A percentile compares a stretch with the other conserved stretches of the same genome.
phyloP scores from a whole-genome alignment of 1,284 basidiomycete genomes.

The Wallemia mellicola region DNA sequence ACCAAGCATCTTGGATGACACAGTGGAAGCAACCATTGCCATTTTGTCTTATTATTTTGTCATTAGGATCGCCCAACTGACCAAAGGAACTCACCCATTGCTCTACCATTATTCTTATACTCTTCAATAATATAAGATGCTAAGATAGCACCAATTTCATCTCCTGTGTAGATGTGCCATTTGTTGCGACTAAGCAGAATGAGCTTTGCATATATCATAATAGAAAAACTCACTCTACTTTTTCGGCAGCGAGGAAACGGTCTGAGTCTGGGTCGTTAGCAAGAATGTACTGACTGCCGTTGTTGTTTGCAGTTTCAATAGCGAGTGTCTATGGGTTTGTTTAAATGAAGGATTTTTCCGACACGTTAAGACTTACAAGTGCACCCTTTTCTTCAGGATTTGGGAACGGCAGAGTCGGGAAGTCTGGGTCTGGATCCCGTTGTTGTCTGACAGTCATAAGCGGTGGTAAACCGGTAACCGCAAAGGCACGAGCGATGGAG shows the following conservation, averaged over 20 bases:
- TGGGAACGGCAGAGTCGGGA: constrained; percentile 49
- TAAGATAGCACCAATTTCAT: constrained; percentile 48
- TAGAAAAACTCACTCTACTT: constrained; percentile 17
- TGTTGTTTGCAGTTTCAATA: constrained; percentile 25
- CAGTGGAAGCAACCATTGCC: constrained; percentile 56
- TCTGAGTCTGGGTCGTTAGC: constrained; percentile 67
- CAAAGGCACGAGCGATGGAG: not conserved
- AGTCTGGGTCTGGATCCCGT: constrained; percentile 37
- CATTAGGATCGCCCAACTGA: not conserved
- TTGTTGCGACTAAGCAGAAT: constrained; percentile 16
- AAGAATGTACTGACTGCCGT: constrained; percentile 29
- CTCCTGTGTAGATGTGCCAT: constrained; percentile 50
- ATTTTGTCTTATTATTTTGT: constrained; percentile 22
- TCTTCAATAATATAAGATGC: constrained; percentile 28
- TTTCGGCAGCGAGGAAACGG: constrained; percentile 50
- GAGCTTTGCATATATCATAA: not conserved
- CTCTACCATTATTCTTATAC: constrained; percentile 29
- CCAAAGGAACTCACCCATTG: constrained; percentile 18
- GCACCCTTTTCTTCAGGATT: constrained; percentile 54
- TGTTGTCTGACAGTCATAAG: constrained; percentile 3
- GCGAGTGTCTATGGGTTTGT: constrained; percentile 38
- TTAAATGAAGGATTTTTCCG: not conserved
- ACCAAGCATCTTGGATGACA: constrained; percentile 60
- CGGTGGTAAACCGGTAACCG: not conserved
- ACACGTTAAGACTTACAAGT: too few species aligned